Conservation (phyloP, 805 yeast genomes). For the Candida germanica region DNA sequence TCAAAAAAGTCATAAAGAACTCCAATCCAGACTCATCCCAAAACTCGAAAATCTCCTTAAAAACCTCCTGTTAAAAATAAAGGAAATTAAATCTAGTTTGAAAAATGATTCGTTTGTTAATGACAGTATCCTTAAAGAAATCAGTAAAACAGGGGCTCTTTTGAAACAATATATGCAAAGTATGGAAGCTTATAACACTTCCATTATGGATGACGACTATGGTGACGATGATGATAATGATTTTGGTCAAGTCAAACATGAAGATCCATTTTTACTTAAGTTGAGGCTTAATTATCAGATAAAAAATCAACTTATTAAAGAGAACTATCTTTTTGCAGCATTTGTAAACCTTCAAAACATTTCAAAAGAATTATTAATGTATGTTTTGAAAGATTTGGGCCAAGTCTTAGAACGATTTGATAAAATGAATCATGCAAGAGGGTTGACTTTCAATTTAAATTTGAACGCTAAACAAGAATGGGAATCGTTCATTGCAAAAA, state of each 20-base stretch:
- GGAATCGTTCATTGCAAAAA: slow-evolving; percentile 36
- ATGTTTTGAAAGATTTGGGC: slow-evolving; percentile 36
- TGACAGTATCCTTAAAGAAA: slow-evolving; percentile 34
- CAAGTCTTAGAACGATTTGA: slow-evolving; percentile 32
- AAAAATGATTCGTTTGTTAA: slow-evolving; percentile 42
- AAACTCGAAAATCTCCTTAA: slow-evolving; percentile 33
- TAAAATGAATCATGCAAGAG: slow-evolving; percentile 17
- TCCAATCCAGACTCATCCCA: slow-evolving; percentile 32
- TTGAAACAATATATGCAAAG: slow-evolving; percentile 33
- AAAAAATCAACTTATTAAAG: slow-evolving; percentile 39
- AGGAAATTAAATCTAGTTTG: slow-evolving; percentile 38
- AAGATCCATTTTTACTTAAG: slow-evolving; percentile 42
- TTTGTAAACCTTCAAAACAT: slow-evolving; percentile 41
- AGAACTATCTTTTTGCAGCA: slow-evolving; percentile 41
- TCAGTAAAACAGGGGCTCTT: slow-evolving; percentile 58
- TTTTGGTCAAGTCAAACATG: slow-evolving; percentile 17
- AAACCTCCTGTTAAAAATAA: slow-evolving; percentile 36
- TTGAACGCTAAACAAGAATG: slow-evolving; percentile 30
- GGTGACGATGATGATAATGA: slow-evolving; percentile 18
- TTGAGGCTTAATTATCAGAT: slow-evolving; percentile 38
- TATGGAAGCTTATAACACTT: slow-evolving; percentile 33
- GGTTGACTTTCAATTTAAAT: slow-evolving; percentile 20
- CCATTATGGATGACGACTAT: slow-evolving; percentile 17
- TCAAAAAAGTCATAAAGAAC: slow-evolving; percentile 29
- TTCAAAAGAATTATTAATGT: slow-evolving; percentile 34